Base-by-base conservation (phyloP, 805 yeast species). In the Sungouiella thailandica region DNA sequence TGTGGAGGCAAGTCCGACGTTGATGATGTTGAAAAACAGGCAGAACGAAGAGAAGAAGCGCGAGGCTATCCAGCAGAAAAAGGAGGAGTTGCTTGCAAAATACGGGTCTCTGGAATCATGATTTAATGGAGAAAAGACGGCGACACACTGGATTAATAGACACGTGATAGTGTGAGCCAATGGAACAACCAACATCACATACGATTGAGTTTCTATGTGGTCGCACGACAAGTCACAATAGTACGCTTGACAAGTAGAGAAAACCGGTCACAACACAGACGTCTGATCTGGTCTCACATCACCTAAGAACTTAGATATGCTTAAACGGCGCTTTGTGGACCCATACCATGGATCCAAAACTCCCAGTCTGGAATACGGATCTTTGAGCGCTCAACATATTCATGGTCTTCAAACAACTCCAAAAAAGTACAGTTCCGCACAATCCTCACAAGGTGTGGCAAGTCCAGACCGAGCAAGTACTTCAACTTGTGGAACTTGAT, bases 1-100 rank as follows among this genome's bases (percentile, higher is more conserved):
- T 36, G 43, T 60, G 19, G 67, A 61, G 38, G 68, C 66, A 3
- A 61, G 58, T 31, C 68, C 68, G 4, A 62, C 68, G 1, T 41
- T 57, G 26, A 52, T 61, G 62, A 44, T 55, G 55, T 22, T 60
- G 34, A 50, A 47, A 30, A 43, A 44, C 12, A 49, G 48, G 25
- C 42, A 59, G 32, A 36, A 40, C 10, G 46, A 50, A 31, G 37
- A 52, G 30, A 41, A 47, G 23, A 36, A 44, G 20, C 28, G 43
- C 18, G 29, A 41, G n/a, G 41, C 31, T 3, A 29, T 35, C 15
- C 40, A 36, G n/a, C 33, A 27, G 29, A 44, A 26, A 23, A 34
- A 35, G 13, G 28, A 35, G 10, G 32, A 34, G 17, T 32, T 45
- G 15, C 32, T 43, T 36, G 40, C 38, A 15, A 30, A 31, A 30